Base-by-base conservation (phyloP, 2,329 filamentous ascomycete genomes). In the Claviceps citrina region DNA sequence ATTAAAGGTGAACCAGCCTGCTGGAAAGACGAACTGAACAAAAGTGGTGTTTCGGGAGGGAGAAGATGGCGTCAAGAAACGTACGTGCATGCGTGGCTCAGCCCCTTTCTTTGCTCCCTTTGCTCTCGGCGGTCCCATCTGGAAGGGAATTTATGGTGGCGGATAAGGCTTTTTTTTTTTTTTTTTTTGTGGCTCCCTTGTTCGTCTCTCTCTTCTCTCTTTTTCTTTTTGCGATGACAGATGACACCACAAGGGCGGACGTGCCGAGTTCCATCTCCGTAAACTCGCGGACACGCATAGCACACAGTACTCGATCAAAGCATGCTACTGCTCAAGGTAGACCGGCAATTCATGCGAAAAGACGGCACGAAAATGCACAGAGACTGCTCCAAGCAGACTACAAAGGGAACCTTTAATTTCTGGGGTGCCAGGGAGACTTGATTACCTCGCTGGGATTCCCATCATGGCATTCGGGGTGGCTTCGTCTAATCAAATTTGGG, bases 131-230 rank as follows among this genome's bases (percentile, higher is more conserved):
- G n/a, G n/a, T n/a, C n/a, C n/a, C n/a, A n/a, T 46, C 44, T 30
- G 37, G 42, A 20, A 20, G 24, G 15, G 9, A 40, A 47, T 46
- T 47, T 19, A 5, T 26, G 50, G 48, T 53, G 53, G 50, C 52
- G 53, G 51, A 50, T 38, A 36, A 32, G 41, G 28, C 36, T 35
- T 36, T 39, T 39, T 28, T 27, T n/a, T 15, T 36, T 39, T 25
- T 34, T 35, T 36, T 39, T 39, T 28, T 27, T n/a, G 22, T 36
- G 36, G 20, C 41, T 36, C 33, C 37, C 24, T 30, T 22, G 39
- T 26, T 41, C 39, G 39, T n/a, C 32, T 28, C 39, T 40, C 35
- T 30, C 19, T n/a, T 5, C 5, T 24, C 5, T 24, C 22, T n/a
- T n/a, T n/a, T n/a, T n/a, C n/a, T 13, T n/a, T 32, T 35, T 36